phyloP scores from a whole-genome alignment of 164 flowering plant genomes.

The Santalum album region DNA sequence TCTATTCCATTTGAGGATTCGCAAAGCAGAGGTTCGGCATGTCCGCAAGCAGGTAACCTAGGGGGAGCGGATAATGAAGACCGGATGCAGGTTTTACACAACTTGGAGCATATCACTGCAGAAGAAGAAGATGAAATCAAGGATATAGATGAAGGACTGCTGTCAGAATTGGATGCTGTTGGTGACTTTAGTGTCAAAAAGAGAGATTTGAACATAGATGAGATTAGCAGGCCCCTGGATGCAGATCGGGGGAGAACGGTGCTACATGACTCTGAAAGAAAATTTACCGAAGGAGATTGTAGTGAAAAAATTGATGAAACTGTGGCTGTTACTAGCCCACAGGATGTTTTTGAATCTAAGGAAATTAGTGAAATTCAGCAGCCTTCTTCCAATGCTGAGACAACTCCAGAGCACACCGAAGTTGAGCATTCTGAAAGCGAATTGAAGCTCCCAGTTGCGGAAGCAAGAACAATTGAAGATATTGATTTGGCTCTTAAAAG shows the following conservation, averaged over 20 bases:
- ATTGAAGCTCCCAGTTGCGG: constrained; percentile 26
- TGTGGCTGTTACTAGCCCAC: not conserved
- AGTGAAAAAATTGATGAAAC: not conserved
- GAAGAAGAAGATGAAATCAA: constrained; percentile 36
- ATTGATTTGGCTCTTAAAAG: constrained; percentile 21
- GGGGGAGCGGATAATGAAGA: constrained; percentile 11
- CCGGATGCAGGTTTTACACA: constrained; percentile 1
- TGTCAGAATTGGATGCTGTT: constrained; percentile 54
- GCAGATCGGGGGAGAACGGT: constrained; percentile 1
- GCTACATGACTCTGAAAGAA: not conserved
- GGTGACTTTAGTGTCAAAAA: constrained; percentile 62
- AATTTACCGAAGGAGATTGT: not conserved
- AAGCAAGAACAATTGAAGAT: constrained; percentile 28
- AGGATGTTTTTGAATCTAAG: not conserved
- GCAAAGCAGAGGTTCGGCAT: not conserved
- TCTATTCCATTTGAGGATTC: constrained; percentile 11
- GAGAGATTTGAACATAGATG: constrained; percentile 9
- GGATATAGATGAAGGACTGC: constrained; percentile 53
- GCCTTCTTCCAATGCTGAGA: not conserved
- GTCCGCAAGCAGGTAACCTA: constrained; percentile 5
- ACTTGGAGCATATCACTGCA: constrained; percentile 9
- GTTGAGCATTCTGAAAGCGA: not conserved
- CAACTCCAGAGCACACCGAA: not conserved
- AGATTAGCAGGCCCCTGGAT: constrained; percentile 5
- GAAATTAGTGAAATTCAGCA: constrained; percentile 1